Base-by-base conservation (phyloP, 202 grass and related monocot species). In the Elaeis oleifera region DNA sequence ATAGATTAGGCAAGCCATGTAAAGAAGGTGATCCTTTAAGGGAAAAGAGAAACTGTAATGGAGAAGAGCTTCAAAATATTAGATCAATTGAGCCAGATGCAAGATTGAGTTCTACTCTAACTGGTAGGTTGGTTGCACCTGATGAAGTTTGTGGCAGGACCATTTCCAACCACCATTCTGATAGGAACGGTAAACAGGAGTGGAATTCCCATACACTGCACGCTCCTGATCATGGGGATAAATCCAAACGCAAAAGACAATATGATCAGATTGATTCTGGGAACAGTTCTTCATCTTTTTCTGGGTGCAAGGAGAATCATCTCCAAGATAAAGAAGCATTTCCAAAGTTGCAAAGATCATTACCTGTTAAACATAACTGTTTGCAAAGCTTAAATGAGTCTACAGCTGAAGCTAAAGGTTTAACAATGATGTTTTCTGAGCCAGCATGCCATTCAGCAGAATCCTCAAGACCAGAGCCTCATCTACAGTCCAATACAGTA, bases 1-100 rank as follows among this genome's bases (percentile, higher is more conserved):
- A 89, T 61, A 89, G 85, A 68, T 74, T 89, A 66, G 78, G 85
- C 31, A 84, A 89, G 27, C 85, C 71, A 3, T 44, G 63, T 17
- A 23, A 18, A 61, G 74, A 75, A 60, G 67, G 65, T 73, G 18
- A 19, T 49, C 51, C 20, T 71, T 58, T 73, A 72, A 68, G 24
- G 55, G 51, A 56, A 56, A 39, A 44, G 21, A n/a, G 21, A 56
- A 56, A 56, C 18, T 11, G 16, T 23, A 9, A 68, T 56, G 24
- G 16, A 36, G 52, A 68, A 62, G 23, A 72, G 27, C 57, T 50
- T 64, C 83, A 84, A 79, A 74, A 79, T 68, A 9, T 61, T 60
- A 81, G 73, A 58, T 73, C 72, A 70, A 58, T 69, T 71, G 67
- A 78, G 67, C 78, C 76, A 74, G 67, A 76, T 29, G 51, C 59